Evolutionary conservation across 129 eudicot genomes (phyloP), one percentile per base, ranked within the genome.

Genomic region (Helianthus tuberosus): DNA sequence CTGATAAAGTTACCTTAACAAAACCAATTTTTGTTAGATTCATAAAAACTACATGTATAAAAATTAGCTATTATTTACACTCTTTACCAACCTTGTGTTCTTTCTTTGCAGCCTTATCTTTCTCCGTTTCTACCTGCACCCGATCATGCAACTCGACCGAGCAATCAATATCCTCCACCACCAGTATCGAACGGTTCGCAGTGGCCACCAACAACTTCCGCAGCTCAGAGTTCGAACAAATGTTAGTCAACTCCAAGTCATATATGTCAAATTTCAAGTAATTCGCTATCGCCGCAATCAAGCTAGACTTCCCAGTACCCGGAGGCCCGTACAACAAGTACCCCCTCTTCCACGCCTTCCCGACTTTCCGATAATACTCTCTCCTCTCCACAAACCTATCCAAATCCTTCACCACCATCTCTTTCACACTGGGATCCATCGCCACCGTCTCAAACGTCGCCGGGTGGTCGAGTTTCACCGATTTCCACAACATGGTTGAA

Each of bases 101-200:
- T 11, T 57, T 52, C 53, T 3, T 52, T 2, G 6, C 44, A 51
- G 57, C 66, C 12, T 8, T 23, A 1, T 65, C 66, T 60, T 9
- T 58, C 12, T 12, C 29, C 0, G 41, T 29, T 47, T 59, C 66
- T 0, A 39, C 62, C 0, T 66, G 54, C 46, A 54, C 69, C 35
- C 74, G 59, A 53, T 84, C 75, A 35, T 82, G 82, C 82, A 85
- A 70, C 80, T 85, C 81, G 0, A 74, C 63, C 11, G 86, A 82
- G 38, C 88, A 88, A 72, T 85, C 93, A 16, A 87, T 82, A 53
- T 87, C 93, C 49, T 84, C 89, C 32, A 87, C 86, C 73, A 87
- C 85, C 29, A 84, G 11, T 27, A 87, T 87, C 27, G 93, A 87
- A 16, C 83, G 43, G 29, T 82, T 87, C 8, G 75, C 81, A 0